phyloP scores from a whole-genome alignment of 805 yeast species.

The Kazachstania taianensis region DNA sequence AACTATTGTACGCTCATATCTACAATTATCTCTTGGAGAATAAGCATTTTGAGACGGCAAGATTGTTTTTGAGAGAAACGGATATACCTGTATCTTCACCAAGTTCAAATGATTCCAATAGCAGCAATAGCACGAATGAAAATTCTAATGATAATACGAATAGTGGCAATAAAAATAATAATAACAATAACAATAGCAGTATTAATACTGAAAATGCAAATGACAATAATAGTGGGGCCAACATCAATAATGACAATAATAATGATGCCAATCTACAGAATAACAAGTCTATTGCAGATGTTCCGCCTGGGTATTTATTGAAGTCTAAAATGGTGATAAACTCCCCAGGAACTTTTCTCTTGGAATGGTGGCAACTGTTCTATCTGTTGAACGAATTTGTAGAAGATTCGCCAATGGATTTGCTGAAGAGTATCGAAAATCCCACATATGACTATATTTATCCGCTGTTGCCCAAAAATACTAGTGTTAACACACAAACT shows the following conservation, averaged over 20 bases:
- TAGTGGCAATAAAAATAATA: no score
- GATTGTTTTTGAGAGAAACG: constrained; percentile 36
- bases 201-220: not conserved
- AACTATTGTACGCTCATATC: constrained; percentile 42
- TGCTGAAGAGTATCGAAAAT: constrained; percentile 10
- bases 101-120: constrained; percentile 21
- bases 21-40: constrained; percentile 41
- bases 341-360: constrained; percentile 37
- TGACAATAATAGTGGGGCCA: not conserved
- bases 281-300: no score
- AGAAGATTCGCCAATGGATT: constrained; percentile 25
- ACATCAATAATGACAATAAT: constrained; percentile 1
- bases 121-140: constrained; percentile 38
- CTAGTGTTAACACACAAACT: no score
- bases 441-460: constrained; percentile 3
- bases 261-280: not conserved
- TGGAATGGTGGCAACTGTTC: constrained; percentile 47
- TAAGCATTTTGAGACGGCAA: constrained; percentile 42
- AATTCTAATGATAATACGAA: not conserved
- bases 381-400: constrained; percentile 41
- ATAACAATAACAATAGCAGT: not conserved
- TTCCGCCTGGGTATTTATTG: constrained; percentile 8
- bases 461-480: constrained; percentile 9
- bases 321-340: constrained; percentile 32
- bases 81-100: constrained; percentile 31